Percentiles rank a stretch among this genome's conserved stretches.
Evolutionary conservation across 208 protist genomes (phyloP).

Genomic region (Trypanosomatidae sp.): DNA sequence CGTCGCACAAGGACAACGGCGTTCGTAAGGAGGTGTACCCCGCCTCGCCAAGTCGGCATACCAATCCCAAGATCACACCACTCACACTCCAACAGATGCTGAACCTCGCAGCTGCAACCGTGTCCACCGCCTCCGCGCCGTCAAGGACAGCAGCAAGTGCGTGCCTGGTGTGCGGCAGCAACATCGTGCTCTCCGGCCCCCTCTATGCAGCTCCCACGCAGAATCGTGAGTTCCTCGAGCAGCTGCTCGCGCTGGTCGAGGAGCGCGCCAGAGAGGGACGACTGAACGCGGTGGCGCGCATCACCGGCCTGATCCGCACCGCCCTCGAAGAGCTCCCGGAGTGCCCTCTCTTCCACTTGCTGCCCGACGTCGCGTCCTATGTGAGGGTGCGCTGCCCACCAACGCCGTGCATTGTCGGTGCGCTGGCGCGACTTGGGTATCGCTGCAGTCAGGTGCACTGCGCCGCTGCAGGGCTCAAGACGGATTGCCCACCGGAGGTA

Average conservation of each 20-base stretch:
- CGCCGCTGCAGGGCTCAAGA: conserved; percentile 88
- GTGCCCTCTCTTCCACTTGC: conserved; percentile 83
- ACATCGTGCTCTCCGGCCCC: conserved; percentile 89
- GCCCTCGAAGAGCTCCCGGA: conserved; percentile 90
- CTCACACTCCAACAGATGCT: conserved; percentile 34
- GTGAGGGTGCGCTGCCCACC: conserved; percentile 78
- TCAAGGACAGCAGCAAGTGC: neutral
- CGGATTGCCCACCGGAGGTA: conserved; percentile 85
- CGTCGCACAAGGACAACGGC: neutral
- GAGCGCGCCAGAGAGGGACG: conserved; percentile 53
- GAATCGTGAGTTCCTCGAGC: conserved; percentile 67
- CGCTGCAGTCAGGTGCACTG: conserved; percentile 92
- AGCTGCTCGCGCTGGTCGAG: conserved; percentile 70
- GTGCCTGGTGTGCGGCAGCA: conserved; percentile 85
- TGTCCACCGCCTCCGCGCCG: neutral
- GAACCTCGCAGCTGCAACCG: neutral
- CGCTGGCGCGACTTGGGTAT: conserved; percentile 84
- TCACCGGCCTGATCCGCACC: conserved; percentile 79
- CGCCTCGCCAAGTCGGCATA: conserved; percentile 33
- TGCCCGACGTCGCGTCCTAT: conserved; percentile 75
- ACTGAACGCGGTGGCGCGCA: conserved; percentile 64
- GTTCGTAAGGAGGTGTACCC: conserved; percentile 45
- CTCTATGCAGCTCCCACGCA: conserved; percentile 93
- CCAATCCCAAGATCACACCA: conserved; percentile 46
- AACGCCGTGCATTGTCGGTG: conserved; percentile 70